Conservation (phyloP, 345 rosid genomes). For the Hibiscus syriacus region DNA sequence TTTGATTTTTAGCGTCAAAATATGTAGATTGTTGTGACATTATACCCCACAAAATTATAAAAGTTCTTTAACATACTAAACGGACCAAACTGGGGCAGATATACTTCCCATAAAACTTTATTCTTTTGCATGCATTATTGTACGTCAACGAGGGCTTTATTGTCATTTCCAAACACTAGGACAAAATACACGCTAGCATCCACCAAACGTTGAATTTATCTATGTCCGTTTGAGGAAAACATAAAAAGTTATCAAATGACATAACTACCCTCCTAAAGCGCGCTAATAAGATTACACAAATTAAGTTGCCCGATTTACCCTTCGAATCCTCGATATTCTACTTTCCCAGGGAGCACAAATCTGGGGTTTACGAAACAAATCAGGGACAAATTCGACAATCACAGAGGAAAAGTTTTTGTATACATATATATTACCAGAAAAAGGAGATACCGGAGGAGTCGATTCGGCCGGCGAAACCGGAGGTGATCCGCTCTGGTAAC, state of each 20-base stretch:
- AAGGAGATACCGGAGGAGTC: slow-evolving; percentile 74
- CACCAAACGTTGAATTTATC: slow-evolving; percentile 9
- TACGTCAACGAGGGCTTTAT: slow-evolving; percentile 14
- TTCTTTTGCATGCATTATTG: slow-evolving; percentile 2
- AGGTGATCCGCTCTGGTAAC: slow-evolving; percentile 62
- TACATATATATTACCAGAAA: slow-evolving; percentile 46
- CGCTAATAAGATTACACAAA: background rate
- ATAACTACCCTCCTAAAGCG: slow-evolving; percentile 21
- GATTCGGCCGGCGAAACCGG: slow-evolving; percentile 87
- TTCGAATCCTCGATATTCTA: background rate
- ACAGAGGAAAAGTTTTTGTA: background rate
- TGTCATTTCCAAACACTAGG: slow-evolving; percentile 4
- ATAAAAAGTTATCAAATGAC: slow-evolving; percentile 9
- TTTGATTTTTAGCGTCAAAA: background rate
- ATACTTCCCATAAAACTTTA: background rate
- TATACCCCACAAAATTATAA: background rate
- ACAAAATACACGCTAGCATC: background rate
- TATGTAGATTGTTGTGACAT: background rate
- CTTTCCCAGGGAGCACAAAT: too few species aligned
- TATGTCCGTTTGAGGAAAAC: background rate
- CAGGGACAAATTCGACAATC: slow-evolving; percentile 1
- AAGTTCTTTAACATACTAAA: background rate
- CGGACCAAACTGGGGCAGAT: background rate
- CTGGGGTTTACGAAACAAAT: background rate
- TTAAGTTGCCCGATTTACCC: background rate